Evolutionary conservation across 2,329 filamentous ascomycete species (phyloP), one percentile per base, ranked within the genome.

Genomic region (Colletotrichum sp.): DNA sequence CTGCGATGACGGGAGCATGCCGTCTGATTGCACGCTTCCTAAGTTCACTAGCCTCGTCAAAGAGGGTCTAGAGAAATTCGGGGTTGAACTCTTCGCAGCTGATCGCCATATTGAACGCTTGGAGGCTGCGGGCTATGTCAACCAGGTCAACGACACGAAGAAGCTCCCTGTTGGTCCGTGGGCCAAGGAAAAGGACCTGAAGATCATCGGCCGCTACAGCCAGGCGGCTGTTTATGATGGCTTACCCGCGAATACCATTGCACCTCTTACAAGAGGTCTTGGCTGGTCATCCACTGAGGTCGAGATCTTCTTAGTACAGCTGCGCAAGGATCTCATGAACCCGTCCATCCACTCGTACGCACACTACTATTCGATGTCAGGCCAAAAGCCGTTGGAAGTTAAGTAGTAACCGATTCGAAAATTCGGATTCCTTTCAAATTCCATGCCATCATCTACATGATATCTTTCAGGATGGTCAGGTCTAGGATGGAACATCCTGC

Each of bases 151-250:
- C 6, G 55, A 59, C 3, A 79, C 88, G 15, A 88, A 85, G 78
- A 89, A 87, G 80, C 87, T 89, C 81, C 90, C 90, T 0, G 85
- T 85, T 29, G 89, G 88, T 77, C 80, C 84, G 13, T 92, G 90
- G 90, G 87, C 89, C 0, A 87, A 87, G 62, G 86, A 89, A 39
- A 82, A 90, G 78, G 86, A 90, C 64, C 79, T 90, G 2, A 89
- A n/a, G n/a, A 64, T 6, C 29, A 67, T 72, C 2, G 72, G 69
- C 9, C 9, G 9, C 39, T 49, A 49, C 39, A 49, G 39, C 9
- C 39, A 49, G 19, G 39, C 39, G 19, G 39, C 39, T n/a, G 39
- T 49, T 6, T 49, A 49, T 49, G 19, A 49, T 12, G 39, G 39
- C 19, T 12, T 49, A n/a, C 19, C n/a, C 19, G 39, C 39, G 9